Conservation (phyloP, 768 basidiomycete species). For the Grammothele lineata region DNA sequence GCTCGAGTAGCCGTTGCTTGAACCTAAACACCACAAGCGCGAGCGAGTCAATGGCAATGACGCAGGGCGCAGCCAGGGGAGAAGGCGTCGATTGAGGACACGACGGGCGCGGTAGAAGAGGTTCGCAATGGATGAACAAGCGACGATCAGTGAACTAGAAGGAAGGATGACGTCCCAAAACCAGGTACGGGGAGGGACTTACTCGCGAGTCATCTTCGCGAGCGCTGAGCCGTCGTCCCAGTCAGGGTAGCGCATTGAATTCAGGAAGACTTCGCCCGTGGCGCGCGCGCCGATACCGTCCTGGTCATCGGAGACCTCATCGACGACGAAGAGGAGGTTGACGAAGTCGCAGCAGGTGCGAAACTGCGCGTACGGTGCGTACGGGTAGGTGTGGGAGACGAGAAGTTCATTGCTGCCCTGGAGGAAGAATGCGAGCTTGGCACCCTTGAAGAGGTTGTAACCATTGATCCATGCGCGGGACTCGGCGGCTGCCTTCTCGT, state of each 20-base stretch:
- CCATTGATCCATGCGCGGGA: conserved; percentile 64
- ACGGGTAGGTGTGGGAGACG: conserved; percentile 60
- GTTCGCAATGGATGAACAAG: background rate
- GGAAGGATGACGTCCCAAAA: background rate
- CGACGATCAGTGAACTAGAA: background rate
- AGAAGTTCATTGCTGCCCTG: conserved; percentile 61
- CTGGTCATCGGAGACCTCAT: conserved; percentile 70
- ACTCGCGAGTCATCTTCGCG: conserved; percentile 64
- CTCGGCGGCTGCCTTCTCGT: conserved; percentile 50
- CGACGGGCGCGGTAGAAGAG: no score
- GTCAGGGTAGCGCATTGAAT: conserved; percentile 49
- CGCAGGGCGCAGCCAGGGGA: background rate
- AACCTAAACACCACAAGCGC: conserved; percentile 38
- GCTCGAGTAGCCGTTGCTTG: conserved; percentile 43
- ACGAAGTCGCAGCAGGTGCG: conserved; percentile 62
- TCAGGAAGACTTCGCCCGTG: conserved; percentile 52
- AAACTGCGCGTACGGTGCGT: conserved; percentile 55
- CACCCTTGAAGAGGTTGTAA: conserved; percentile 55
- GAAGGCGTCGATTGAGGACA: no score
- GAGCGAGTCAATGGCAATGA: conserved; percentile 2
- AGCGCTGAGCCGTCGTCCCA: conserved; percentile 58
- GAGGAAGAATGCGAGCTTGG: conserved; percentile 60
- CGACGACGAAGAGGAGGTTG: conserved; percentile 52
- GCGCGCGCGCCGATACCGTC: conserved; percentile 51
- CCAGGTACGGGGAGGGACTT: conserved; percentile 17